phyloP scores from a whole-genome alignment of 148 eudicot genomes.

The Beta vulgaris region DNA sequence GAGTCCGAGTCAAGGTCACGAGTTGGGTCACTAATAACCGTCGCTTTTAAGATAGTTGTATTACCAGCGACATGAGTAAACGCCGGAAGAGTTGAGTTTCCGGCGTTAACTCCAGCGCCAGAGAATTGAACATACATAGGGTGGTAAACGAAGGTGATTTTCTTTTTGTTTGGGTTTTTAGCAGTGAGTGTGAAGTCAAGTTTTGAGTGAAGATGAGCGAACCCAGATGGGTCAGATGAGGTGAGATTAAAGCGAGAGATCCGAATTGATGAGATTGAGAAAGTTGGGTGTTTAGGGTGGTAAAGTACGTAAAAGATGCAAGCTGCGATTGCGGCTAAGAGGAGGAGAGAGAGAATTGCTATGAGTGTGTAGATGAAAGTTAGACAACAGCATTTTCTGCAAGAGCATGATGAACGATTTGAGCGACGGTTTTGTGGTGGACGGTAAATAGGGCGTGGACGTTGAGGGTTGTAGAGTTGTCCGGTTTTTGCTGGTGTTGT shows the following conservation, averaged over 20 bases:
- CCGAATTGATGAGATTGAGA: slow-evolving; percentile 54
- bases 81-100: slow-evolving; percentile 44
- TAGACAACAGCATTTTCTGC: slow-evolving; percentile 61
- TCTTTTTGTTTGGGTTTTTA: slow-evolving; percentile 75
- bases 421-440: slow-evolving; percentile 34
- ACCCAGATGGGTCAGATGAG: slow-evolving; percentile 42
- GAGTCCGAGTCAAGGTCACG: slow-evolving; percentile 51
- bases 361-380: slow-evolving; percentile 62
- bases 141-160: slow-evolving; percentile 47
- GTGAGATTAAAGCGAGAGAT: slow-evolving; percentile 62
- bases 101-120: slow-evolving; percentile 35
- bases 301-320: slow-evolving; percentile 66
- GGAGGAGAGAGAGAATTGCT: slow-evolving; percentile 42
- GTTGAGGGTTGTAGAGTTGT: slow-evolving; percentile 55
- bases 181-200: slow-evolving; percentile 69
- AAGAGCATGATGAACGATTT: slow-evolving; percentile 38
- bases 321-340: slow-evolving; percentile 63
- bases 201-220: slow-evolving; percentile 39
- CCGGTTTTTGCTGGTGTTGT: slow-evolving; percentile 23
- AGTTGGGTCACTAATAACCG: slow-evolving; percentile 14
- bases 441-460: slow-evolving; percentile 55
- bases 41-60: slow-evolving; percentile 38
- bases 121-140: slow-evolving; percentile 30
- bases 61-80: slow-evolving; percentile 44
- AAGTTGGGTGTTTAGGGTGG: slow-evolving; percentile 76